phyloP scores from a whole-genome alignment of 805 yeast genomes.

The Ogataea henricii region DNA sequence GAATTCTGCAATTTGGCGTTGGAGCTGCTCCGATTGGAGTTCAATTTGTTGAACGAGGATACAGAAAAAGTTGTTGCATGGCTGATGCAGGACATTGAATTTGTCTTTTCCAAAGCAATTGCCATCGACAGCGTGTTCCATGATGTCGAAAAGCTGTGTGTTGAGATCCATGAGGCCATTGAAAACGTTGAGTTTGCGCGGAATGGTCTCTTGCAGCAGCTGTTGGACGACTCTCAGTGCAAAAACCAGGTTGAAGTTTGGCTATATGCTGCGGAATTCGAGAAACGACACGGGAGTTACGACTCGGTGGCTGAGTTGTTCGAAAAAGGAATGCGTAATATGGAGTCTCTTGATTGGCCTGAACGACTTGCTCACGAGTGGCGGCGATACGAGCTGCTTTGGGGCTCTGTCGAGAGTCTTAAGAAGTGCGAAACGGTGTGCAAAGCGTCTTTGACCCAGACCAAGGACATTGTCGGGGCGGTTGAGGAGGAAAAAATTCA shows the following conservation, averaged over 20 bases:
- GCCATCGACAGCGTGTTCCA: slow-evolving; percentile 40
- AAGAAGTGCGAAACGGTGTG: slow-evolving; percentile 6
- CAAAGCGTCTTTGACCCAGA: neutral
- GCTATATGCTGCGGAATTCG: slow-evolving; percentile 47
- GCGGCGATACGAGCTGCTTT: slow-evolving; percentile 37
- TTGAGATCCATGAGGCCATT: slow-evolving; percentile 36
- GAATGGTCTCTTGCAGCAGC: slow-evolving; percentile 1
- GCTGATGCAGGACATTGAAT: slow-evolving; percentile 23
- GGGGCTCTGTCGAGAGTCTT: slow-evolving; percentile 31
- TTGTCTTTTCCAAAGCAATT: slow-evolving; percentile 33
- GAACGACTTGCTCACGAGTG: slow-evolving; percentile 50
- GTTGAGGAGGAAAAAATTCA: slow-evolving; percentile 1
- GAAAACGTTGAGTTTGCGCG: slow-evolving; percentile 35
- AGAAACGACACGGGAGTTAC: slow-evolving; percentile 32
- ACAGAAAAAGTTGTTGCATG: slow-evolving; percentile 10
- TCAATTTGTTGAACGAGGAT: slow-evolving; percentile 5
- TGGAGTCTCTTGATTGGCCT: slow-evolving; percentile 48
- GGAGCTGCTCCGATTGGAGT: slow-evolving; percentile 12
- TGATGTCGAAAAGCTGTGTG: slow-evolving; percentile 44
- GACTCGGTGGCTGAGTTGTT: slow-evolving; percentile 33
- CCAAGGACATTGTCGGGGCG: neutral
- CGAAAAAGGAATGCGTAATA: slow-evolving; percentile 33
- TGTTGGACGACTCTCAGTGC: slow-evolving; percentile 7
- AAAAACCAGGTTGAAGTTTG: slow-evolving; percentile 46
- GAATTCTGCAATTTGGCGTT: slow-evolving; percentile 6